These are phyloP conservation scores for Nannochloris sp. DNA, from an alignment of 139 green algal species.

Conservation along the genomic window DNA sequence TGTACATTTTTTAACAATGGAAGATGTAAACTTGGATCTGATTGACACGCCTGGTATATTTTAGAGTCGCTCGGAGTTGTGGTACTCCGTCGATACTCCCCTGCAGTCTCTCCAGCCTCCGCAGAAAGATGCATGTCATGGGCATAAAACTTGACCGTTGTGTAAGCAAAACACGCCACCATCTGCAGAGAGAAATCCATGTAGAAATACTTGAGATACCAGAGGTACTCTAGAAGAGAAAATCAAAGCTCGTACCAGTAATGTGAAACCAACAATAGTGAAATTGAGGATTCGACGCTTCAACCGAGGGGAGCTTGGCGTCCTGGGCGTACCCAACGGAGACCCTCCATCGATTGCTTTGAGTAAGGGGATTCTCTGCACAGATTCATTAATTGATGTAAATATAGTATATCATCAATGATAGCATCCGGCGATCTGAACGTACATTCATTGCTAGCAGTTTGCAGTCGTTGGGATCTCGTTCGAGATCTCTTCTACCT, in stretches of 20 bases:
- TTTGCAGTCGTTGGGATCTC: slow-evolving; percentile 1
- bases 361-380: slow-evolving; percentile 3
- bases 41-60: neutral
- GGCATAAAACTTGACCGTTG: neutral
- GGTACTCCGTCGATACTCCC: no score
- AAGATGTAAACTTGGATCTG: neutral
- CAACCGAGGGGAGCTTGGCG: neutral
- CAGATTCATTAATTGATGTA: neutral
- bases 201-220: no score
- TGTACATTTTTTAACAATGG: slow-evolving; percentile 3
- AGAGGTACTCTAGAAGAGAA: no score
- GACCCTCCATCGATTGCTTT: slow-evolving; percentile 2
- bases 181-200: neutral
- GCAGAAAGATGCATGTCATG: neutral
- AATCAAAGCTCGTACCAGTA: no score
- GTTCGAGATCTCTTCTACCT: neutral
- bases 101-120: no score
- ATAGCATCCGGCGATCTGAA: neutral
- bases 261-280: no score
- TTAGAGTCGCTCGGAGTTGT: neutral
- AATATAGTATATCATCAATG: no score
- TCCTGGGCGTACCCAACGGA: neutral
- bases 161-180: neutral
- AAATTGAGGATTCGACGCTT: no score
- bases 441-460: neutral